Evolutionary conservation across 257 asterid genomes (phyloP).

Genomic region (Fraxinus anomala): DNA sequence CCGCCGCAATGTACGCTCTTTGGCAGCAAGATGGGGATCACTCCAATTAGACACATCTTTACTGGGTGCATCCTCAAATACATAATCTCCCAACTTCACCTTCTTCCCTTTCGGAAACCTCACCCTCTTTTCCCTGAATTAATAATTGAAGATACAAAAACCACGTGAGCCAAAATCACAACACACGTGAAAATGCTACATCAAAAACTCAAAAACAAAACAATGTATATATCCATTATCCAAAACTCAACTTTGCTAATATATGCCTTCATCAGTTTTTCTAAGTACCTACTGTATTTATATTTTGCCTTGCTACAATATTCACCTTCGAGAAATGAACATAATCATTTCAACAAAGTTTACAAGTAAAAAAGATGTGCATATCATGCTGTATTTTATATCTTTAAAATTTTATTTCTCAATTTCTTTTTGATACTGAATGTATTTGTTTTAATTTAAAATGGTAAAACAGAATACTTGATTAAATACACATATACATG

Average conservation of each 20-base stretch:
- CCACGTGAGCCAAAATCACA: slow-evolving; percentile 1
- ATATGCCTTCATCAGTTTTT: too few species aligned
- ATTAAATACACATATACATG: not conserved
- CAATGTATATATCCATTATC: not conserved
- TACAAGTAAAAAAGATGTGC: not conserved
- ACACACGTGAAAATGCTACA: slow-evolving; percentile 4
- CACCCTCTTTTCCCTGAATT: slow-evolving; percentile 67
- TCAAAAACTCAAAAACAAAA: slow-evolving; percentile 11
- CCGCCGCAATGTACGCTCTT: slow-evolving; percentile 61
- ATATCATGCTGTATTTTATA: not conserved
- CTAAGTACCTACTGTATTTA: not conserved
- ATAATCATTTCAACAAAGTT: not conserved
- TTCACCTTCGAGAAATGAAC: not conserved
- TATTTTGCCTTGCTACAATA: not conserved
- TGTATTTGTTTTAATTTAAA: not conserved
- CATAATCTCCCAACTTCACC: slow-evolving; percentile 62
- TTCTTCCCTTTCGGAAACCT: slow-evolving; percentile 97
- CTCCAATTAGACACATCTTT: slow-evolving; percentile 41
- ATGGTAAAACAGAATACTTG: not conserved
- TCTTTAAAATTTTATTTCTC: not conserved
- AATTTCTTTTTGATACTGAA: too few species aligned
- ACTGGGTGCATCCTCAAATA: slow-evolving; percentile 29
- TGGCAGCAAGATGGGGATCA: slow-evolving; percentile 67
- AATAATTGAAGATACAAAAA: slow-evolving; percentile 8
- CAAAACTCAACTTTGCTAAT: not conserved